Evolutionary conservation across 331 rosid species (phyloP).

Genomic region (Rosa hybrid): DNA sequence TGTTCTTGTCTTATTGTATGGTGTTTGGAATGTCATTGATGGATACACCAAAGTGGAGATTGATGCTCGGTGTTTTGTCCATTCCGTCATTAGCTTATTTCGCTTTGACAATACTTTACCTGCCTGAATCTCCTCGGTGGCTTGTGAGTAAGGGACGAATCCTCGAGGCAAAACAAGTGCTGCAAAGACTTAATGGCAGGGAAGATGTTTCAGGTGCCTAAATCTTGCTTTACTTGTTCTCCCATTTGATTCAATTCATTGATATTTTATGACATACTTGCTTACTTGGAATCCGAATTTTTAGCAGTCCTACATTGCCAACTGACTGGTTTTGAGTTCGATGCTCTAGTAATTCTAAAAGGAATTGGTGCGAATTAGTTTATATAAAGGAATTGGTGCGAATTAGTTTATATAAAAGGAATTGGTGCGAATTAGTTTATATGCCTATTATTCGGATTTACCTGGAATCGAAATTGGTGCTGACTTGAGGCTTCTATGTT

Average conservation of each 20-base stretch:
- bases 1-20: conserved; percentile 34
- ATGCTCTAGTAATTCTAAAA: neutral
- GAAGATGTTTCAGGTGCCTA: conserved; percentile 33
- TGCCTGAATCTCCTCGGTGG: conserved; percentile 41
- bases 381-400: no score
- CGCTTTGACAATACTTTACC: conserved; percentile 22
- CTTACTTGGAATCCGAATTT: neutral
- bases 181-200: conserved; percentile 28
- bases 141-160: conserved; percentile 33
- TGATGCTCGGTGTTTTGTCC: conserved; percentile 30
- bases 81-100: conserved; percentile 31
- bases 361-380: neutral
- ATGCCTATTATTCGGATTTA: neutral
- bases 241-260: neutral
- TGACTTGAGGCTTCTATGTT: neutral
- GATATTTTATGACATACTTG: neutral
- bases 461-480: neutral
- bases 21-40: conserved; percentile 32
- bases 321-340: neutral
- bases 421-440: neutral
- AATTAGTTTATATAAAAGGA: neutral
- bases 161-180: conserved; percentile 29
- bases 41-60: conserved; percentile 30
- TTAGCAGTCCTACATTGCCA: neutral
- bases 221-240: neutral